A percentile compares a stretch with the other conserved stretches of the same genome.
Evolutionary conservation across 345 rosid species (phyloP).

Genomic region (Ailanthus altissimus): DNA sequence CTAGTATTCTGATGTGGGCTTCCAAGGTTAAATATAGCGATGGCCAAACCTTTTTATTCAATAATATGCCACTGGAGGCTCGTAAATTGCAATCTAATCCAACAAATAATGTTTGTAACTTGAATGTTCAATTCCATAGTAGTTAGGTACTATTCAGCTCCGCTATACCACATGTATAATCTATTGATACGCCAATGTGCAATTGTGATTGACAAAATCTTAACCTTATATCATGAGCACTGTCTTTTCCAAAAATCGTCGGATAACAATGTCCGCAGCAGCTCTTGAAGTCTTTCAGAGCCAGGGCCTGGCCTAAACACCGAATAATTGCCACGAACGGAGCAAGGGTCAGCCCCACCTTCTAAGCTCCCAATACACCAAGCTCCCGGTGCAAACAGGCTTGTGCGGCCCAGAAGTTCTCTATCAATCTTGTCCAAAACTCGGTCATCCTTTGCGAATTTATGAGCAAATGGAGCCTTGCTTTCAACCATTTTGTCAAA

Average conservation of each 20-base stretch:
- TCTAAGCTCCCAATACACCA: conserved; percentile 76
- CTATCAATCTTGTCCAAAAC: conserved; percentile 79
- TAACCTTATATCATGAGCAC: conserved; percentile 44
- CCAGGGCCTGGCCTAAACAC: conserved; percentile 79
- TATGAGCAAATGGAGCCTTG: conserved; percentile 88
- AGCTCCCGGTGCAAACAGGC: conserved; percentile 68
- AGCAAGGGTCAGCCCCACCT: conserved; percentile 65
- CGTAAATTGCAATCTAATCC: no score
- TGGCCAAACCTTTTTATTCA: no score
- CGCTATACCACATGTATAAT: conserved; percentile 24
- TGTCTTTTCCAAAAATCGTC: conserved; percentile 58
- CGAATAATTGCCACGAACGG: conserved; percentile 53
- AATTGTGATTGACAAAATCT: conserved; percentile 27
- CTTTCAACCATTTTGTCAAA: conserved; percentile 78
- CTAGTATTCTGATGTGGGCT: no score
- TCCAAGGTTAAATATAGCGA: no score
- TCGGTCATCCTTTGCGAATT: conserved; percentile 72
- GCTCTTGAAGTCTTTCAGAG: conserved; percentile 57
- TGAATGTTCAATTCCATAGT: conserved; percentile 20
- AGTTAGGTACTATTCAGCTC: conserved; percentile 15
- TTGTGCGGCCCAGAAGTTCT: conserved; percentile 64
- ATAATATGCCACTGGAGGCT: no score
- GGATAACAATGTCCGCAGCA: conserved; percentile 53
- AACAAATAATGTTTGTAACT: neutral
- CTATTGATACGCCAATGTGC: conserved; percentile 39